Evolutionary conservation across 495 filamentous ascomycete genomes (phyloP).

Genomic region (Melanomma pulvis-pyrius): DNA sequence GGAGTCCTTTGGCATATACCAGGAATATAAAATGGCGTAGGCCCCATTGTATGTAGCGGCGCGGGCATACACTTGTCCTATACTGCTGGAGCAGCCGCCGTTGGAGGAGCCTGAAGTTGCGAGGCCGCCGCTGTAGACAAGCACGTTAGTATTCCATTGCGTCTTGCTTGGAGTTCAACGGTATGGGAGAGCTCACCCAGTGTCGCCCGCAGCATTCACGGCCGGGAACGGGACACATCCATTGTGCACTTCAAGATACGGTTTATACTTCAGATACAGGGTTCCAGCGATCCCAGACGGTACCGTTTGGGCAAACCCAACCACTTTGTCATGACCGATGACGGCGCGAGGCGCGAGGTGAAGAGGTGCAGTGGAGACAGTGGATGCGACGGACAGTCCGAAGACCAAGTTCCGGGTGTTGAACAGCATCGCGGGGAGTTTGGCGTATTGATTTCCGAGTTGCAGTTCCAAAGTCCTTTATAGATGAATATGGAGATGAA

Average conservation of each 20-base stretch:
- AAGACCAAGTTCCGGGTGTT: slow-evolving; percentile 5
- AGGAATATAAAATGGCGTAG: slow-evolving; percentile 58
- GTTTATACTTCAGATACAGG: slow-evolving; percentile 55
- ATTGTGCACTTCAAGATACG: slow-evolving; percentile 53
- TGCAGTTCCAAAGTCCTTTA: slow-evolving; percentile 4
- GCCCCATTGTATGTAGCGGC: slow-evolving; percentile 40
- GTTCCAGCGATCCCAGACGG: slow-evolving; percentile 49
- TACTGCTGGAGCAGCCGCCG: slow-evolving; percentile 51
- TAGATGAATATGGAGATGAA: neutral
- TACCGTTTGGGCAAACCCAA: slow-evolving; percentile 53
- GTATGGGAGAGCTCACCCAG: slow-evolving; percentile 47
- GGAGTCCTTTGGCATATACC: slow-evolving; percentile 57
- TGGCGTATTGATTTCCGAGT: neutral
- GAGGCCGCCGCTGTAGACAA: slow-evolving; percentile 45
- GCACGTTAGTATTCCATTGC: neutral
- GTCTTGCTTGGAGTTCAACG: neutral
- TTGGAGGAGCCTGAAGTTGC: slow-evolving; percentile 43
- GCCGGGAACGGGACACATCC: slow-evolving; percentile 61
- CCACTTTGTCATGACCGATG: slow-evolving; percentile 51
- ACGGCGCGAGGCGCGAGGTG: slow-evolving; percentile 41
- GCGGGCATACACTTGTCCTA: slow-evolving; percentile 57
- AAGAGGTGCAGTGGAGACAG: slow-evolving; percentile 13
- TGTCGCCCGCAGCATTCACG: slow-evolving; percentile 54
- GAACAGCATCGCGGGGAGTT: slow-evolving; percentile 4
- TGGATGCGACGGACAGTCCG: slow-evolving; percentile 1